phyloP scores from a whole-genome alignment of 164 flowering plant genomes.

The Warburgia ugandensis region DNA sequence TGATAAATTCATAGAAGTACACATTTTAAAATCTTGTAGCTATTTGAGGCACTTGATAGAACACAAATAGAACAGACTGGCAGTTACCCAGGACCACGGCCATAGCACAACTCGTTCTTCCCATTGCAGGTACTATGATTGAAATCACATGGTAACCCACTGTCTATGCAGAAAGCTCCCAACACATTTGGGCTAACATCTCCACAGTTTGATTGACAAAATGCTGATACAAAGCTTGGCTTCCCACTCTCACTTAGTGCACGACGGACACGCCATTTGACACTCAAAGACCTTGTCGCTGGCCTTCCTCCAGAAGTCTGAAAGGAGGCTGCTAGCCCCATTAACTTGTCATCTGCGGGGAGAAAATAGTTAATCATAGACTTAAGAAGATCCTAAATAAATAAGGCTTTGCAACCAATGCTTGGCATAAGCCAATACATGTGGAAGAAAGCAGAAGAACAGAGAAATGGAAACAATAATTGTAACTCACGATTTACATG shows the following conservation, averaged over 20 bases:
- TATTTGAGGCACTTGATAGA: background rate
- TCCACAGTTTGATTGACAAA: slow-evolving; percentile 96
- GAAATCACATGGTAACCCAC: slow-evolving; percentile 96
- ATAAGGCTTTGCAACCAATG: too few relatives aligned
- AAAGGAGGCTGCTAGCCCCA: slow-evolving; percentile 78
- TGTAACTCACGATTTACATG: slow-evolving; percentile 48
- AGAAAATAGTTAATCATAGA: slow-evolving; percentile 1
- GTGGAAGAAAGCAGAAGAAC: background rate
- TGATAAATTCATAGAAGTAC: slow-evolving; percentile 20
- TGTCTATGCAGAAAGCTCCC: slow-evolving; percentile 89
- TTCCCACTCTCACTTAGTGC: slow-evolving; percentile 47
- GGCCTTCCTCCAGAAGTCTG: slow-evolving; percentile 57
- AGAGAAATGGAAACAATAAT: background rate
- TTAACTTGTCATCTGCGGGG: slow-evolving; percentile 60
- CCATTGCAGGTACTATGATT: slow-evolving; percentile 98
- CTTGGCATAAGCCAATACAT: background rate
- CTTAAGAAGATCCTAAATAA: too few relatives aligned
- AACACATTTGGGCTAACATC: slow-evolving; percentile 99
- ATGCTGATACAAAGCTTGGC: slow-evolving; percentile 86
- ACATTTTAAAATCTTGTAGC: background rate
- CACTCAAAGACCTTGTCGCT: slow-evolving; percentile 54
- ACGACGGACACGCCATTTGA: slow-evolving; percentile 67
- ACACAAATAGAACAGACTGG: background rate
- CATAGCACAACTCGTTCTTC: slow-evolving; percentile 92
- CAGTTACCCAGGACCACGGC: slow-evolving; percentile 97